A percentile compares a stretch with the other conserved stretches of the same genome.
phyloP scores from a whole-genome alignment of 1,284 basidiomycete genomes.

The Ustilago lituana region DNA sequence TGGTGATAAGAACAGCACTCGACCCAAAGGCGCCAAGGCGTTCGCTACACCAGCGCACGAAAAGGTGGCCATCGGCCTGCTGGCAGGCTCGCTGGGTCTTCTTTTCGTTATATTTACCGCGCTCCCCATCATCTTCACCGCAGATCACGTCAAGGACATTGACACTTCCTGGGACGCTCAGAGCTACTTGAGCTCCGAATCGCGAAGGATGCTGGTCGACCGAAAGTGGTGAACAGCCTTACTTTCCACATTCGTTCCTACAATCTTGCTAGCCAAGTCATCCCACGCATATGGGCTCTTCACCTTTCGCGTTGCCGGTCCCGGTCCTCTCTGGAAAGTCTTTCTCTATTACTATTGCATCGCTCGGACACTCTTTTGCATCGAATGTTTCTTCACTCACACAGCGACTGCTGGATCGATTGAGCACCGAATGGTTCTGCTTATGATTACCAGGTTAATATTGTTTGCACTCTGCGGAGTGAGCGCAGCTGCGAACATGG shows the following conservation, averaged over 20 bases:
- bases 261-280: no score
- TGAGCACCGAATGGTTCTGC: no score
- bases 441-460: no score
- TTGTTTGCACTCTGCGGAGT: no score
- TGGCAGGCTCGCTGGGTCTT: slow-evolving; percentile 48
- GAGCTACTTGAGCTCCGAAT: slow-evolving; percentile 46
- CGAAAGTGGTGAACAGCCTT: slow-evolving; percentile 37
- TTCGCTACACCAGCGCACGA: slow-evolving; percentile 63
- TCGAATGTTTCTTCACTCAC: neutral
- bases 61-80: slow-evolving; percentile 55
- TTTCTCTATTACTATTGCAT: slow-evolving; percentile 5
- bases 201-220: slow-evolving; percentile 44
- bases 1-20: slow-evolving; percentile 38
- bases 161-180: slow-evolving; percentile 39
- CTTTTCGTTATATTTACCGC: slow-evolving; percentile 48
- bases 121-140: slow-evolving; percentile 59
- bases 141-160: slow-evolving; percentile 42
- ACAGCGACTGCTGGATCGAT: no score
- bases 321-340: no score
- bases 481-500: no score
- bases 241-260: neutral
- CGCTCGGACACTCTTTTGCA: slow-evolving; percentile 17
- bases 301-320: no score
- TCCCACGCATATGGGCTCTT: no score
- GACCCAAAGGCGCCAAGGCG: slow-evolving; percentile 34